Evolutionary conservation across 768 basidiomycete species (phyloP).

Genomic region (Termitomyces sp.): DNA sequence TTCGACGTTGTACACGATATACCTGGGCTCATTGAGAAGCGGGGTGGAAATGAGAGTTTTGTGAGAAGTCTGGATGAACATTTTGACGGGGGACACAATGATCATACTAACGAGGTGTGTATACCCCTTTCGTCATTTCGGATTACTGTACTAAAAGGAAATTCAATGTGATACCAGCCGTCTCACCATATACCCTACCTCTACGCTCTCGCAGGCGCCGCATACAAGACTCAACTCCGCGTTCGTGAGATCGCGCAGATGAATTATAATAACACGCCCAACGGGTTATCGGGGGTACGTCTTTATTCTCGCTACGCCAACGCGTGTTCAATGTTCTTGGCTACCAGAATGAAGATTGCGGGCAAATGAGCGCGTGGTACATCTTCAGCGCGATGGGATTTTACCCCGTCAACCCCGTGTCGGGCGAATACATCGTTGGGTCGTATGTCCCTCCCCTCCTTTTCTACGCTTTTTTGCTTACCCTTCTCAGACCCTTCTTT

Average conservation of each 20-base stretch:
- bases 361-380: constrained; percentile 91
- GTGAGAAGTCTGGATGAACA: constrained; percentile 63
- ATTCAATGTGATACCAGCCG: constrained; percentile 42
- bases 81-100: constrained; percentile 65
- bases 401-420: constrained; percentile 82
- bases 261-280: constrained; percentile 67
- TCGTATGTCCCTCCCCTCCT: constrained; percentile 41
- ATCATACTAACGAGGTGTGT: constrained; percentile 76
- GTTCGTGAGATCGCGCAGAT: constrained; percentile 60
- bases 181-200: constrained; percentile 87
- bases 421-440: constrained; percentile 72
- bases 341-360: constrained; percentile 80
- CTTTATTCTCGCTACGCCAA: not conserved
- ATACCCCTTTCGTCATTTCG: not conserved
- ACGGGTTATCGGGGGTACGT: constrained; percentile 70
- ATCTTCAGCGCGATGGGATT: constrained; percentile 81
- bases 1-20: constrained; percentile 77
- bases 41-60: constrained; percentile 66
- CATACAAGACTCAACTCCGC: constrained; percentile 68
- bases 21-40: constrained; percentile 53
- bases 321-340: not conserved
- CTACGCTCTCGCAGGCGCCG: constrained; percentile 69
- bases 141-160: not conserved
- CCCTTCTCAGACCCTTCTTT: constrained; percentile 40
- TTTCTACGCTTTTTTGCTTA: not conserved